Evolutionary conservation across 768 basidiomycete genomes (phyloP).

Genomic region (Rubroboletus satanas): DNA sequence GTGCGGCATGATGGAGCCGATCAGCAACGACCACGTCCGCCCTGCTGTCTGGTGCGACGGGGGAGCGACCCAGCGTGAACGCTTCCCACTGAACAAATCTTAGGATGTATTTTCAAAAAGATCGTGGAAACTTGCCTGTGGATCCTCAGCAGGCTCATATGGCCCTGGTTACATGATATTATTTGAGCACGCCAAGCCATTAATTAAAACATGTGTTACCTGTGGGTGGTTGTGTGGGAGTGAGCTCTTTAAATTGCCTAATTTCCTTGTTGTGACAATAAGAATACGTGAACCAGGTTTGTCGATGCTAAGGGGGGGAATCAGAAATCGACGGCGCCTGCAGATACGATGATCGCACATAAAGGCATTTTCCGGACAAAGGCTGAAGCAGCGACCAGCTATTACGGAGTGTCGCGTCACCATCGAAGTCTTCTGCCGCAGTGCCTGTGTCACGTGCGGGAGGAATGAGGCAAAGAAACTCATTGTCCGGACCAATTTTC

Average conservation of each 20-base stretch:
- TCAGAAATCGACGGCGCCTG: constrained; percentile 29
- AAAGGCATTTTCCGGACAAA: constrained; percentile 76
- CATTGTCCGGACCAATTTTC: constrained; percentile 64
- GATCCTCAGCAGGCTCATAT: constrained; percentile 81
- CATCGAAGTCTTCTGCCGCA: constrained; percentile 49
- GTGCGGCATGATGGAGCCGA: constrained; percentile 57
- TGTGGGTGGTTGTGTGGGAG: constrained; percentile 59
- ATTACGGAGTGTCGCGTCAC: constrained; percentile 63
- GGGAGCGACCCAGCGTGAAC: constrained; percentile 74
- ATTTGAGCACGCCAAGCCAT: constrained; percentile 18
- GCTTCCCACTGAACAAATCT: constrained; percentile 59
- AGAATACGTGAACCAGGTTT: constrained; percentile 96
- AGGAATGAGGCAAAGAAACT: constrained; percentile 79
- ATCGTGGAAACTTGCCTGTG: constrained; percentile 51
- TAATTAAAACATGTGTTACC: constrained; percentile 42
- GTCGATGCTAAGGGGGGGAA: constrained; percentile 56
- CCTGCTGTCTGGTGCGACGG: constrained; percentile 52
- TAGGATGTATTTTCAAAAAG: constrained; percentile 24
- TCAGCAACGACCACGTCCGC: constrained; percentile 66
- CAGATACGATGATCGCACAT: constrained; percentile 54
- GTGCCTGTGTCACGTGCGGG: constrained; percentile 48
- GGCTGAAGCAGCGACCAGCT: constrained; percentile 83
- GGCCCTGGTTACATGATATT: constrained; percentile 45
- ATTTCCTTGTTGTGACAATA: constrained; percentile 95
- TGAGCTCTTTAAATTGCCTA: constrained; percentile 89